Percentiles rank a stretch among this genome's conserved stretches.
These are phyloP conservation scores for Schrenkiella parvula DNA, from an alignment of 345 rosid species.

Conservation along the genomic window DNA sequence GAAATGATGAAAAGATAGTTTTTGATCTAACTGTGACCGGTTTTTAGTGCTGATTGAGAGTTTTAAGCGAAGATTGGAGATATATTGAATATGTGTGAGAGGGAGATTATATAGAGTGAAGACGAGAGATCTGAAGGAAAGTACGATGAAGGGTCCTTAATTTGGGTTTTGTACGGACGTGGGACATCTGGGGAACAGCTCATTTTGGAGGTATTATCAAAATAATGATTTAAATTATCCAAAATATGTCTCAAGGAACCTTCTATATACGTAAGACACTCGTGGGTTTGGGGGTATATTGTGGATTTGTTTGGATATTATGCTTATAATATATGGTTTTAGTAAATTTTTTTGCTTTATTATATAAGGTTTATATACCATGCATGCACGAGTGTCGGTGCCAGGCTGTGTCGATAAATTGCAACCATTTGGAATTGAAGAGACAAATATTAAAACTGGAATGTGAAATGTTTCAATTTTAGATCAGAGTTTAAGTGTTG, in stretches of 20 bases:
- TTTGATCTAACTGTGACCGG: background rate
- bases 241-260: slow-evolving; percentile 19
- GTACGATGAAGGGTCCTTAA: slow-evolving; percentile 38
- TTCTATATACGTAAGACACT: slow-evolving; percentile 28
- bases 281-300: slow-evolving; percentile 19
- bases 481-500: background rate
- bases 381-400: slow-evolving; percentile 35
- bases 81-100: slow-evolving; percentile 9
- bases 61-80: background rate
- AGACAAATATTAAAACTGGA: background rate
- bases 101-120: background rate
- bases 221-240: background rate
- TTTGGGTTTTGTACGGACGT: slow-evolving; percentile 41
- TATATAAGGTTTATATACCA: background rate
- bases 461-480: background rate
- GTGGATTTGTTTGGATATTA: slow-evolving; percentile 26
- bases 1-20: background rate
- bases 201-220: slow-evolving; percentile 26
- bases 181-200: slow-evolving; percentile 40
- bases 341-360: background rate
- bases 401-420: slow-evolving; percentile 30
- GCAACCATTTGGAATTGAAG: background rate
- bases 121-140: slow-evolving; percentile 33
- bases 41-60: background rate
- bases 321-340: background rate